Base-by-base conservation (phyloP, 2,329 filamentous ascomycete species). In the Claviceps capensis region DNA sequence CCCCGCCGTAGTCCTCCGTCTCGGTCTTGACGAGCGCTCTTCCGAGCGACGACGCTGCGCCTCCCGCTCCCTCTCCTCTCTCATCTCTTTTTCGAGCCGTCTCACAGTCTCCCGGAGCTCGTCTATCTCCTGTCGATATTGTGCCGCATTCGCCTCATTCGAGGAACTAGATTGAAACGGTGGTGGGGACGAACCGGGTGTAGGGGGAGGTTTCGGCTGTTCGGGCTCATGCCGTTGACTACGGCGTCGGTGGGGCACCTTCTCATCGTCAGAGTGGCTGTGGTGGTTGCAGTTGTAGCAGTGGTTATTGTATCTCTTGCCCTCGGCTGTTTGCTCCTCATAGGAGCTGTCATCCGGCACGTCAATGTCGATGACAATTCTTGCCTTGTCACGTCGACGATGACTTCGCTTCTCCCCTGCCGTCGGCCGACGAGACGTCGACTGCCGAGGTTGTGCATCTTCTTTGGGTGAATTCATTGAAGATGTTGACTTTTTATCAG, bases 1-100 rank as follows among this genome's bases (percentile, higher is more conserved):
- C 11, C 65, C 66, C 11, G 71, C 63, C 2, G 66, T 66, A 2
- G 67, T 63, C 1, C 67, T 62, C 17, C 68, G 66, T 42, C 59
- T 61, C 3, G 67, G 69, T 55, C 30, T 34, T 34, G 65, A 63
- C 63, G 71, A 67, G 19, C 71, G 65, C 59, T 73, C 68, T 52
- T 56, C 64, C 2, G 73, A 62, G 38, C 71, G 66, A 47, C 63
- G 62, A 26, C 23, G 23, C 23, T 26, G 6, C 23, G 23, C 23
- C 5, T 7, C 23, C 23, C 23, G 6, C 23, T 26, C 23, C 23
- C 23, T 26, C 23, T 26, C 63, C 51, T 26, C 61, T 51, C 63
- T 60, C 5, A 71, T 9, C 3, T 4, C 3, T 34, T 1, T 57
- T 53, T 59, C 58, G 34, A 72, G 49, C 9, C 61, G 59, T 13